These are phyloP conservation scores for Spatholobus suberectus DNA, from an alignment of 306 rosid genomes.

Conservation along the genomic window DNA sequence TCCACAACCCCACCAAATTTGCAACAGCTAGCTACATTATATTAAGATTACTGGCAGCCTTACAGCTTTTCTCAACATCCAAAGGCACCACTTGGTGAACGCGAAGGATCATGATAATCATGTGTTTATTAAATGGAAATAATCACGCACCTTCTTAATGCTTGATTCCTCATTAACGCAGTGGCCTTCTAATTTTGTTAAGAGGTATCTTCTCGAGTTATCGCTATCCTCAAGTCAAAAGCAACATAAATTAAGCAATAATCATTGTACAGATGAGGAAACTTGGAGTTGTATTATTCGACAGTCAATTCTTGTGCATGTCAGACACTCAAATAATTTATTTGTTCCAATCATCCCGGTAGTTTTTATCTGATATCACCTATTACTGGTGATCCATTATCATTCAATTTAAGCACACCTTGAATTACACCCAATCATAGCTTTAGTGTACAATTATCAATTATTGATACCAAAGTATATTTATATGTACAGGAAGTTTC, in stretches of 20 bases:
- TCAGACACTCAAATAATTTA: conserved; percentile 1
- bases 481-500: no score
- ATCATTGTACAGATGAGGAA: conserved; percentile 39
- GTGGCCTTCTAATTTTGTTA: conserved; percentile 45
- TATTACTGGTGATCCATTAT: not conserved
- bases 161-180: conserved; percentile 23
- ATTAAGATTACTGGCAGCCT: not conserved
- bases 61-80: not conserved
- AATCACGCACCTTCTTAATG: conserved; percentile 38
- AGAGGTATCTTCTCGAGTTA: conserved; percentile 39
- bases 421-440: not conserved
- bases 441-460: not conserved
- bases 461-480: not conserved
- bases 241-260: conserved; percentile 15
- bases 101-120: conserved; percentile 37
- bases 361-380: conserved; percentile 20
- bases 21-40: conserved; percentile 22
- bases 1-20: conserved; percentile 38
- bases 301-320: conserved; percentile 26
- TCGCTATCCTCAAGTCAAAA: conserved; percentile 49
- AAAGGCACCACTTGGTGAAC: conserved; percentile 39
- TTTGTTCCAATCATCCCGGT: conserved; percentile 36
- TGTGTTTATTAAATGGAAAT: conserved; percentile 26
- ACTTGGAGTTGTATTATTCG: conserved; percentile 11
- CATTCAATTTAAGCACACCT: not conserved